A percentile compares a stretch with the other conserved stretches of the same genome.
Conservation (phyloP, 306 rosid genomes). For the Vachellia pachyceras region DNA sequence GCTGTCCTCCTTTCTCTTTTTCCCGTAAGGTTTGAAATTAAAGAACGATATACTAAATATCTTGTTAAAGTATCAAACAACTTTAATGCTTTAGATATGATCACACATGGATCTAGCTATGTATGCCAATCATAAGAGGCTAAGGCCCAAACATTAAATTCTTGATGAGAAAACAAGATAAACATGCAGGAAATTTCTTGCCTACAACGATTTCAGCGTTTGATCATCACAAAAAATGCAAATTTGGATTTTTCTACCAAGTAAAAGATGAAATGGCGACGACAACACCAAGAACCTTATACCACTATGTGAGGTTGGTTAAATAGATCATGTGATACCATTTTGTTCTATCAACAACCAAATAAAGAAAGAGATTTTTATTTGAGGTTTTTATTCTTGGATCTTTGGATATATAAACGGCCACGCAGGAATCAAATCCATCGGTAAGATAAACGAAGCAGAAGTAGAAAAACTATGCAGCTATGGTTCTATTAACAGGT, state of each 20-base stretch:
- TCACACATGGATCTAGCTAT: constrained; percentile 3
- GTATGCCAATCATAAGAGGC: not conserved
- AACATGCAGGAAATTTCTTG: not conserved
- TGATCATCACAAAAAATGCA: constrained; percentile 16
- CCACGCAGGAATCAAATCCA: not conserved
- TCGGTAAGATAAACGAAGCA: not conserved
- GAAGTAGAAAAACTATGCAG: not conserved
- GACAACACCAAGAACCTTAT: not conserved
- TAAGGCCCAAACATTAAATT: constrained; percentile 1
- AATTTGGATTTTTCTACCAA: not conserved
- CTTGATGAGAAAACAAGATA: not conserved
- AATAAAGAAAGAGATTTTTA: not conserved
- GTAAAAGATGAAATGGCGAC: not conserved
- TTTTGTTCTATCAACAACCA: not conserved
- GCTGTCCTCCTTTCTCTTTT: constrained; percentile 3
- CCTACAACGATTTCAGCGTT: not conserved
- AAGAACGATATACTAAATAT: not conserved
- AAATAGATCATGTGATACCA: not conserved
- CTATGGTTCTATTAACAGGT: constrained; percentile 6
- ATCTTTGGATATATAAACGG: not conserved
- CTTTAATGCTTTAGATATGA: constrained; percentile 4
- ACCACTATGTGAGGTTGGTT: not conserved
- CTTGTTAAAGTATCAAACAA: constrained; percentile 10
- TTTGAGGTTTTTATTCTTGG: not conserved
- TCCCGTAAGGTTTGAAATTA: not conserved